Evolutionary conservation across 805 yeast genomes (phyloP), one percentile per base, ranked within the genome.

Genomic region (Nakazawaea peltata): DNA sequence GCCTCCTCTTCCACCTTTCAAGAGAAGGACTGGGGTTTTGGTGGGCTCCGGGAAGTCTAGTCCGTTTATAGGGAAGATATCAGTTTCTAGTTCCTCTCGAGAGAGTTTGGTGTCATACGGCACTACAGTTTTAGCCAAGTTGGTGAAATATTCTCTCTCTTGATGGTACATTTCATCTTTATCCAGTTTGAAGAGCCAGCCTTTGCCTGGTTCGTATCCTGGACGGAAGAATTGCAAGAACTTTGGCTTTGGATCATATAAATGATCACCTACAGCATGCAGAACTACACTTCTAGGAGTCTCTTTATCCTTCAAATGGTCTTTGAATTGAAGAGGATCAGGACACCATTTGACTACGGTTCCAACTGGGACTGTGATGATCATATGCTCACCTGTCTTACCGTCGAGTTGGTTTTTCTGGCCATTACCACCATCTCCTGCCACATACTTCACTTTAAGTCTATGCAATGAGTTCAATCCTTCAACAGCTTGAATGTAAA

Each of bases 1-100:
- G 0, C 98, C 98, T 15, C 97, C 97, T 43, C 68, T 66, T 8
- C 98, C 98, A 28, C 98, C 98, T 46, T 70, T 71, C 30, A 88
- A 49, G 14, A 92, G 47, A 34, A 83, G 59, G 4, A 80, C 54
- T 1, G 97, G 96, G 30, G 68, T 71, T 2, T 69, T 69, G 0
- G 85, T 66, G 13, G 78, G 74, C 42, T 65, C 55, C 39, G 67
- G 58, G 30, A 85, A 59, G 55, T 92, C 98, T 18, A 85, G 51
- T 0, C 97, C 97, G n/a, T 67, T 63, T 3, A 82, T 40, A 0
- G 97, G 97, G 47, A 88, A 79, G 32, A 69, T 63, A 54, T 90
- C 97, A 28, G 58, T 61, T 5, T 48, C 50, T 10, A 71, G 45
- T 53, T 90, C 97, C 25, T 71, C 69, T 3, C 67, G 58, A 9